A percentile compares a stretch with the other conserved stretches of the same genome.
These are phyloP conservation scores for Starmerella powellii DNA, from an alignment of 805 yeast species.

Conservation along the genomic window DNA sequence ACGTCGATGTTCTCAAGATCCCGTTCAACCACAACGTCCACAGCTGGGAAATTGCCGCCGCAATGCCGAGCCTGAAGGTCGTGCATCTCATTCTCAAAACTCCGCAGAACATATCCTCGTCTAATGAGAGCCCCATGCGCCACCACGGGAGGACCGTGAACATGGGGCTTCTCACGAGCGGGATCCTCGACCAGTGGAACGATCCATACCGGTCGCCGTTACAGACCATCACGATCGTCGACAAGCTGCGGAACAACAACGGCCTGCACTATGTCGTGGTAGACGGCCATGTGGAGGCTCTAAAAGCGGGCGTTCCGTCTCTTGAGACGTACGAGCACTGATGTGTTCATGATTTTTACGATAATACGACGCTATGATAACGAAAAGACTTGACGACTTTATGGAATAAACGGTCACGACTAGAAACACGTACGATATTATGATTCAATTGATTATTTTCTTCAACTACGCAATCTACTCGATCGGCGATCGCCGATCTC, in stretches of 20 bases:
- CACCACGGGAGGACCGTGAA: neutral
- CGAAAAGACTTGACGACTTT: too few species aligned
- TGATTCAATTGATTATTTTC: too few species aligned
- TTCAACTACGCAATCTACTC: too few species aligned
- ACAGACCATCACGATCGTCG: constrained; percentile 15
- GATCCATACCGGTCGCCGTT: constrained; percentile 18
- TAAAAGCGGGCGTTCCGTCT: constrained; percentile 4
- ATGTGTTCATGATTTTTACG: neutral
- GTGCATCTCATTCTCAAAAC: constrained; percentile 10
- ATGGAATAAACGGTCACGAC: too few species aligned
- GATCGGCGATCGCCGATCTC: too few species aligned
- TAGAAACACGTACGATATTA: too few species aligned
- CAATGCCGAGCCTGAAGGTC: constrained; percentile 10
- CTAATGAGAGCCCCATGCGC: neutral
- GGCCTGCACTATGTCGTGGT: constrained; percentile 16
- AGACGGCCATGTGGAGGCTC: constrained; percentile 12
- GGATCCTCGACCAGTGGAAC: constrained; percentile 20
- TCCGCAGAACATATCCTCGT: neutral
- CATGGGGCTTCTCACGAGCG: constrained; percentile 18
- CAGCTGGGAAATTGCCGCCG: constrained; percentile 18
- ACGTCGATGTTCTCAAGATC: constrained; percentile 10
- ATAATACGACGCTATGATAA: neutral
- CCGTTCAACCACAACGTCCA: constrained; percentile 16
- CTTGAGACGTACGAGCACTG: constrained; percentile 2
- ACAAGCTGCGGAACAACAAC: constrained; percentile 9